Conservation (phyloP, 1,284 basidiomycete genomes). For the Leccinum griseonigrum region DNA sequence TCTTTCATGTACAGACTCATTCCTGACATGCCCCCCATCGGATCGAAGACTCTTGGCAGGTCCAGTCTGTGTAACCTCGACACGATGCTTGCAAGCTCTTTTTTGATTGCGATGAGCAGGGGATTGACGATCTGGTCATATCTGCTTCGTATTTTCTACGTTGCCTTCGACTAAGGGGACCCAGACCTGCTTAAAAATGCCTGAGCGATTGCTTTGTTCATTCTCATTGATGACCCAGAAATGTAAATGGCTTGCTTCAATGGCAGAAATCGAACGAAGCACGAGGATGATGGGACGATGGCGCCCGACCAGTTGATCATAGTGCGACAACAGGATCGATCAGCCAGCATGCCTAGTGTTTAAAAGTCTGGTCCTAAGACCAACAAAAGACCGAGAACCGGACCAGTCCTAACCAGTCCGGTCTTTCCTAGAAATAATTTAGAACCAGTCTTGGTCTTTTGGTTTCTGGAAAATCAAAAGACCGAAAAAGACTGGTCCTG, state of each 20-base stretch:
- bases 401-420: no score
- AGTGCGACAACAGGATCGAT: no score
- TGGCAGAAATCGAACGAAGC: slow-evolving; percentile 75
- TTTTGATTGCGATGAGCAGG: slow-evolving; percentile 69
- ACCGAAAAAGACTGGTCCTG: no score
- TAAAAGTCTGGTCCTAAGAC: no score
- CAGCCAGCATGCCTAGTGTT: no score
- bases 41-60: slow-evolving; percentile 69
- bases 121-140: slow-evolving; percentile 71
- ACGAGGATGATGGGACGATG: slow-evolving; percentile 52
- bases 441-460: no score
- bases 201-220: slow-evolving; percentile 77
- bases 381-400: no score
- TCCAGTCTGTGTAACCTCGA: slow-evolving; percentile 82
- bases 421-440: no score
- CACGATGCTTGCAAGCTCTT: slow-evolving; percentile 77
- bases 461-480: no score
- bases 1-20: slow-evolving; percentile 89
- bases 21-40: slow-evolving; percentile 60
- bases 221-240: slow-evolving; percentile 74
- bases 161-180: slow-evolving; percentile 70
- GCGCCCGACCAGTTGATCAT: no score
- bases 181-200: slow-evolving; percentile 69
- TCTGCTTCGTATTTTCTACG: slow-evolving; percentile 57
- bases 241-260: slow-evolving; percentile 79